These are phyloP conservation scores for Stagonosporopsis chrysanthemi DNA, from an alignment of 2,329 filamentous ascomycete genomes.

Conservation along the genomic window DNA sequence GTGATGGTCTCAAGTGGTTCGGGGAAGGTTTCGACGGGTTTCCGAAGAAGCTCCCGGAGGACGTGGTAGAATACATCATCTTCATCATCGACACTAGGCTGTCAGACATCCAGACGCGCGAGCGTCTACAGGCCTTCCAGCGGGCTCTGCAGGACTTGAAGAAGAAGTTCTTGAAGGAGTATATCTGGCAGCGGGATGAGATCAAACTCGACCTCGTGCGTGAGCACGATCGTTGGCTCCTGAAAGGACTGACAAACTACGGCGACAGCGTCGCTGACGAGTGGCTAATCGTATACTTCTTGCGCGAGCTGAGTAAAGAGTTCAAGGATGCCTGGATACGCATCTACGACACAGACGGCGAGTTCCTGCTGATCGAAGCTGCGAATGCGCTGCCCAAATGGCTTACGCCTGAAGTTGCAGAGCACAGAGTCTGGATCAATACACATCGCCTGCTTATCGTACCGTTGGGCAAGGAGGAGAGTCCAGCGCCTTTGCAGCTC, in stretches of 20 bases:
- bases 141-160: conserved; percentile 71
- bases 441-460: conserved; percentile 78
- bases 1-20: conserved; percentile 69
- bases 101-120: conserved; percentile 63
- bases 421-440: conserved; percentile 89
- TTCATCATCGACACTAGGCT: conserved; percentile 70
- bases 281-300: conserved; percentile 92
- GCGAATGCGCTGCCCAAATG: conserved; percentile 86
- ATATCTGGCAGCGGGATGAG: conserved; percentile 92
- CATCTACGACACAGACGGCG: conserved; percentile 86
- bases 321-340: conserved; percentile 81
- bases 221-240: conserved; percentile 66
- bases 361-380: conserved; percentile 94
- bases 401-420: conserved; percentile 89
- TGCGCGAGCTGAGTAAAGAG: conserved; percentile 79
- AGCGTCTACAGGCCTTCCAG: conserved; percentile 74
- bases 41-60: conserved; percentile 76
- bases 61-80: conserved; percentile 84
- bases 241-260: conserved; percentile 83
- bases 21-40: conserved; percentile 71
- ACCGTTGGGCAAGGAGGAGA: conserved; percentile 55
- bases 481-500: conserved; percentile 61
- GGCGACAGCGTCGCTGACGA: conserved; percentile 97
- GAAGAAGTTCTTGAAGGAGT: conserved; percentile 74
- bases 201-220: conserved; percentile 72